These are phyloP conservation scores for Begonia masoniana DNA, from an alignment of 306 rosid species.

Conservation along the genomic window DNA sequence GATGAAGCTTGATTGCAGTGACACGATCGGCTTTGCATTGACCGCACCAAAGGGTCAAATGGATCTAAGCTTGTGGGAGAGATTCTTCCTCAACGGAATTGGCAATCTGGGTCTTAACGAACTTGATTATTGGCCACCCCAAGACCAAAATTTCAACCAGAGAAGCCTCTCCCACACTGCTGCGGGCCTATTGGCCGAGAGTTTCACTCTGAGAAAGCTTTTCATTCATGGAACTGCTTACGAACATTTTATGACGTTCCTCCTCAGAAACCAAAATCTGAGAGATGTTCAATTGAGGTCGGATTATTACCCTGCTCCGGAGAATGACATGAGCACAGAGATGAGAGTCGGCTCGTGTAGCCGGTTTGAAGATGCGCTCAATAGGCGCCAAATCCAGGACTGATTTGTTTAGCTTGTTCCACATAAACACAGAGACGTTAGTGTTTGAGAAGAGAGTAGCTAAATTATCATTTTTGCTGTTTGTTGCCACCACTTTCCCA, in stretches of 20 bases:
- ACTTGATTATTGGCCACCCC: conserved; percentile 92
- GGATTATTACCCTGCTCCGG: conserved; percentile 86
- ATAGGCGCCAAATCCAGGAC: conserved; percentile 41
- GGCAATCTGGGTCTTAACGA: conserved; percentile 41
- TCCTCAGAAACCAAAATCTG: conserved; percentile 38
- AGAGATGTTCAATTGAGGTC: conserved; percentile 77
- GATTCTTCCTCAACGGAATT: conserved; percentile 69
- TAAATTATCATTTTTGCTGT: too few relatives aligned
- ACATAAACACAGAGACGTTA: too few relatives aligned
- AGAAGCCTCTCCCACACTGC: conserved; percentile 74
- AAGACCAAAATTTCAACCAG: conserved; percentile 71
- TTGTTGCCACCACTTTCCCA: too few relatives aligned
- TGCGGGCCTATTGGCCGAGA: conserved; percentile 61
- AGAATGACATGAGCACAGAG: conserved; percentile 81
- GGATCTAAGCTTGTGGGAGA: conserved; percentile 94
- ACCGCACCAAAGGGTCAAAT: conserved; percentile 75
- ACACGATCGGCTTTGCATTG: conserved; percentile 60
- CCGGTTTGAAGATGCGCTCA: conserved; percentile 83
- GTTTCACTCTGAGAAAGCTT: conserved; percentile 57
- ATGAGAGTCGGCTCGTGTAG: conserved; percentile 80
- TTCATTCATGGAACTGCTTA: conserved; percentile 77
- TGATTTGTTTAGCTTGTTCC: conserved; percentile 13
- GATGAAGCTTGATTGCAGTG: conserved; percentile 80
- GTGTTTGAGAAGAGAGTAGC: too few relatives aligned
- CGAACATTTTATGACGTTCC: conserved; percentile 74